Evolutionary conservation across 306 rosid genomes (phyloP).

Genomic region (Echinosophora koreensis): DNA sequence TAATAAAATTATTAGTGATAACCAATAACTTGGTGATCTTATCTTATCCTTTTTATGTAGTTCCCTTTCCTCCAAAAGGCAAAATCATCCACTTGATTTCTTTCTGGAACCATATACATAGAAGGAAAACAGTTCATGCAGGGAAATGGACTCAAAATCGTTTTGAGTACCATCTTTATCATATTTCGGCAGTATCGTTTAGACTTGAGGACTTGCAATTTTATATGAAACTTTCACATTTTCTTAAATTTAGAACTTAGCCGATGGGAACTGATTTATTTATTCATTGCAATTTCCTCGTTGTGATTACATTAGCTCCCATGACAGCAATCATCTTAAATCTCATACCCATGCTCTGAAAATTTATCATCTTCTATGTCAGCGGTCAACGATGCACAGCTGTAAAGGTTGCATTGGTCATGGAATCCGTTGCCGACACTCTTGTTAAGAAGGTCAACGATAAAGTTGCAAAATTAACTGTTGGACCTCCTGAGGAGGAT

Average conservation of each 20-base stretch:
- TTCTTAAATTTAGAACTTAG: background rate
- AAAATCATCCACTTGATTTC: constrained; percentile 9
- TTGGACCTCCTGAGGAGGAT: constrained; percentile 80
- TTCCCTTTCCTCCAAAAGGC: background rate
- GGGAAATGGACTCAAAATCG: background rate
- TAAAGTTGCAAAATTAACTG: constrained; percentile 69
- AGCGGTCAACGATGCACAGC: constrained; percentile 97
- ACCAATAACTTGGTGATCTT: background rate
- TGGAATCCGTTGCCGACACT: constrained; percentile 78
- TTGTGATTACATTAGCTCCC: constrained; percentile 14
- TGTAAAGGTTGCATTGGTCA: constrained; percentile 80
- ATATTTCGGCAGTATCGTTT: background rate
- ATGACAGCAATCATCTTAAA: constrained; percentile 8
- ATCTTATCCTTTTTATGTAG: background rate
- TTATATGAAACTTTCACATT: background rate
- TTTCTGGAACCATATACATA: background rate
- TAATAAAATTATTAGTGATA: background rate
- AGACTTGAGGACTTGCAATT: constrained; percentile 7
- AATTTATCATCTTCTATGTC: constrained; percentile 30
- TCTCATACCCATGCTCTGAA: constrained; percentile 15
- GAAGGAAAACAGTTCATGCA: background rate
- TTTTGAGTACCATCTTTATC: constrained; percentile 1
- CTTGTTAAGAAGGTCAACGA: constrained; percentile 78
- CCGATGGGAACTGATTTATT: background rate
- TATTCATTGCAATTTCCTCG: constrained; percentile 6